phyloP scores from a whole-genome alignment of 2,329 filamentous ascomycete genomes.

The Arachnomyces sp. region DNA sequence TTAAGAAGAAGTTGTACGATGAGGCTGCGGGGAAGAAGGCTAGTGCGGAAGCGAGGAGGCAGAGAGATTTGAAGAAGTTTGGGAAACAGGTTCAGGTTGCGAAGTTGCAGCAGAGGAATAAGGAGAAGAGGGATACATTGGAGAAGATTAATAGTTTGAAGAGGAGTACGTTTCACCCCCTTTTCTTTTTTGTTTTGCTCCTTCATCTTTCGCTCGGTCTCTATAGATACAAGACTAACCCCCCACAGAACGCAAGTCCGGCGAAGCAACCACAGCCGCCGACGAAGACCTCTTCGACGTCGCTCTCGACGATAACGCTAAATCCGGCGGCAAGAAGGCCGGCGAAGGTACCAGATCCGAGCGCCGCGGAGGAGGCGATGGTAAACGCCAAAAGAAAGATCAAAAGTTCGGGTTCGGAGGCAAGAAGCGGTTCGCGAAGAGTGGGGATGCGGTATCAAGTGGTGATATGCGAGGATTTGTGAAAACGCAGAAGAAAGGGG shows the following conservation, averaged over 20 bases:
- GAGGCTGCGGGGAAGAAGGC: constrained; percentile 91
- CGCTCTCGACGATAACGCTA: constrained; percentile 64
- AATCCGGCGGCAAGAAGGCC: constrained; percentile 42
- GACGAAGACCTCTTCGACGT: constrained; percentile 90
- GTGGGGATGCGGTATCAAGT: constrained; percentile 75
- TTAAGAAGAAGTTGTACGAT: constrained; percentile 87
- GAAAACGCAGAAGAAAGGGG: constrained; percentile 51
- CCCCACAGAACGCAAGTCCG: constrained; percentile 65
- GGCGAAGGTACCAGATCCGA: constrained; percentile 24
- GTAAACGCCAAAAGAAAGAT: constrained; percentile 88
- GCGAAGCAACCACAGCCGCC: constrained; percentile 56
- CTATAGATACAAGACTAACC: constrained; percentile 17
- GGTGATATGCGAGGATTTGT: constrained; percentile 80
- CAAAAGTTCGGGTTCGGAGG: constrained; percentile 92
- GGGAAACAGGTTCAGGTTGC: constrained; percentile 97
- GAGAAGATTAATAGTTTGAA: constrained; percentile 95
- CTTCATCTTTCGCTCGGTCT: constrained; percentile 4
- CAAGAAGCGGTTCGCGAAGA: constrained; percentile 89
- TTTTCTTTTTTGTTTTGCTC: neutral
- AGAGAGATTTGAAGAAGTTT: constrained; percentile 96
- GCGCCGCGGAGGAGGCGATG: constrained; percentile 35
- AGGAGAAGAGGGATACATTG: constrained; percentile 84
- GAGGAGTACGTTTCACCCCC: constrained; percentile 62
- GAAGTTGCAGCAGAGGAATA: constrained; percentile 87
- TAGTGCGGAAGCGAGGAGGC: constrained; percentile 78